Evolutionary conservation across 129 eudicot species (phyloP), one percentile per base, ranked within the genome.

Genomic region (Centella asiatica): DNA sequence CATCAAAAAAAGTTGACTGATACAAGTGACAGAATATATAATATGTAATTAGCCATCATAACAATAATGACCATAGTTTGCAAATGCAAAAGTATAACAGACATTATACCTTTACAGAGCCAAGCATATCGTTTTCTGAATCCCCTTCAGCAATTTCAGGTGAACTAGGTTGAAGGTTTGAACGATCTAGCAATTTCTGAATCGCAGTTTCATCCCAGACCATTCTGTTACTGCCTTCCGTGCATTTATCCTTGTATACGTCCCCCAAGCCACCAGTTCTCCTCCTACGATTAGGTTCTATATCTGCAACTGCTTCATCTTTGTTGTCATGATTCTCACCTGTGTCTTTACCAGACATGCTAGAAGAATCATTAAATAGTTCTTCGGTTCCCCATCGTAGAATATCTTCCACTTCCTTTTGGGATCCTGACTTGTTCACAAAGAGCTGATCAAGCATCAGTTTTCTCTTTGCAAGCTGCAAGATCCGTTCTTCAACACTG

Each of bases 371-470:
- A 54, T 73, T 69, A 59, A 92, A 92, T 22, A 92, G 86, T 40
- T 92, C 83, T 66, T 92, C 96, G 3, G 99, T 92, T 33, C 99
- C 99, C 99, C 99, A 92, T 36, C 89, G 86, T 40, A 92, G 48
- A 14, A 92, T 92, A 72, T 87, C 96, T 63, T 92, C 96, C 12
- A 92, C 95, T 74, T 92, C 96, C 80, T 92, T 92, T 52, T 80
- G 96, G 7, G 96, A 87, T 36, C 82, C 99, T 15, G 95, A 77
- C 69, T 92, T 92, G 71, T 84, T 85, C 44, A 84, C 96, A 72
- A 92, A 92, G 54, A 92, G 95, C 72, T 92, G 99, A 72, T 92
- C 99, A 46, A 92, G 95, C 99, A 92, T 92, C 79, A 92, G 53
- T 42, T 92, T 92, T 76, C 81, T 92, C 81, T 87, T 92, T 6